Evolutionary conservation across 1,284 basidiomycete species (phyloP).

Genomic region (Ustilago shanxiensis): DNA sequence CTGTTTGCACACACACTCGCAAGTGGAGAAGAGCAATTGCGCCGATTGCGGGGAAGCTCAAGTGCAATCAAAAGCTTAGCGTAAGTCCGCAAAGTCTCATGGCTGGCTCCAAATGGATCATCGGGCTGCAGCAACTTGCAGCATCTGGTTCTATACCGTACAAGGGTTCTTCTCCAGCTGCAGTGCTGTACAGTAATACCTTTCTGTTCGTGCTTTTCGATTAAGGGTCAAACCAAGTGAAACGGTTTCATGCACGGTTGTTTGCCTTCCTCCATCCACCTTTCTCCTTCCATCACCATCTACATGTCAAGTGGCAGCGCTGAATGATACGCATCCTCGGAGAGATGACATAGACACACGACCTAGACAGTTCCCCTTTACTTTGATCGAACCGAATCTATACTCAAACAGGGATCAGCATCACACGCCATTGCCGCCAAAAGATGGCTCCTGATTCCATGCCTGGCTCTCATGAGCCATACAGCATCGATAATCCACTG

Average conservation of each 20-base stretch:
- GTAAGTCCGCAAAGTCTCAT: conserved; percentile 8
- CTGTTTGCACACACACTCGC: no score
- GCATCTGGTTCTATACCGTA: no score
- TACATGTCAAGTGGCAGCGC: neutral
- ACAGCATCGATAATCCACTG: conserved; percentile 6
- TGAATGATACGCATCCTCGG: neutral
- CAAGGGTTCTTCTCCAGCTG: no score
- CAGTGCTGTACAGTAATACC: no score
- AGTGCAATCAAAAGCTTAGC: neutral
- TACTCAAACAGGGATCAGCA: neutral
- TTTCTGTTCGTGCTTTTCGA: no score
- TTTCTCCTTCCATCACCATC: neutral
- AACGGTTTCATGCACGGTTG: neutral
- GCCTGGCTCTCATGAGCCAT: conserved; percentile 37
- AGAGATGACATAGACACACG: conserved; percentile 3
- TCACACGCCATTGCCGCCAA: no score
- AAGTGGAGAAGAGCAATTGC: no score
- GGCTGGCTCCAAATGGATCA: neutral
- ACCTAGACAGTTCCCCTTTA: conserved; percentile 3
- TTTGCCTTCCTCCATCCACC: neutral
- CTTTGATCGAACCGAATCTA: neutral
- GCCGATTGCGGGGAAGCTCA: no score
- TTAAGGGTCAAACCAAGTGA: no score
- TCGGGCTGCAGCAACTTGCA: conserved; percentile 11
- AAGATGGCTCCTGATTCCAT: conserved; percentile 5